Evolutionary conservation across 805 yeast genomes (phyloP), one percentile per base, ranked within the genome.

Genomic region (Candida adriatica): DNA sequence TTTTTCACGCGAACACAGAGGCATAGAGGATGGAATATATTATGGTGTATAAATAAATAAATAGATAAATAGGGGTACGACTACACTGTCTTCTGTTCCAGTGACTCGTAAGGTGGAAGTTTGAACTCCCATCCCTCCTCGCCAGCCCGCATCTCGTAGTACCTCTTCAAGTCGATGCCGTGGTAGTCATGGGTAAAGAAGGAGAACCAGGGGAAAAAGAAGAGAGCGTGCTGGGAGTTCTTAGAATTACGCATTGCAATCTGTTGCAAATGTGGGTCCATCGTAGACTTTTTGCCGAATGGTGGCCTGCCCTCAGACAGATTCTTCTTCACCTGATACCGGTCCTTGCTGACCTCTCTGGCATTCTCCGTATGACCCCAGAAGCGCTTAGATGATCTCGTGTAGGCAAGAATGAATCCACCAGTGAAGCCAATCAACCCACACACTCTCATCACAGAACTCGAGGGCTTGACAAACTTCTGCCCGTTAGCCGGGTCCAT

Each of bases 151-250:
- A 37, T 39, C 23, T 46, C 53, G 34, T 48, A 48, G 22, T 48
- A 79, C 49, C 66, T 75, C 49, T 66, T 65, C 38, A 79, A 62
- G 49, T 78, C 80, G 37, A 82, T 75, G 16, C 90, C 92, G 57
- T 84, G 95, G 62, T 75, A 78, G 45, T 83, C 86, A 58, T 84
- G 95, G 54, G 75, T 61, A 28, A 76, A 86, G 41, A 81, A 62
- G 61, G 85, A 85, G 66, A 85, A 83, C 85, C 86, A 78, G 16
- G 94, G 94, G 48, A 84, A 56, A 39, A 81, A 51, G 34, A 75
- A 70, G 46, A 78, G 53, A 34, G 66, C 61, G 35, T 73, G 56
- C 49, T 73, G 75, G 6, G 94, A 74, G 51, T 75, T 75, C 45
- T 78, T 80, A 16, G 92, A 79, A 66, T 81, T 80, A 62, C 86